A percentile compares a stretch with the other conserved stretches of the same genome.
phyloP scores from a whole-genome alignment of 2,329 filamentous ascomycete genomes.

The Ophiostoma sp. region DNA sequence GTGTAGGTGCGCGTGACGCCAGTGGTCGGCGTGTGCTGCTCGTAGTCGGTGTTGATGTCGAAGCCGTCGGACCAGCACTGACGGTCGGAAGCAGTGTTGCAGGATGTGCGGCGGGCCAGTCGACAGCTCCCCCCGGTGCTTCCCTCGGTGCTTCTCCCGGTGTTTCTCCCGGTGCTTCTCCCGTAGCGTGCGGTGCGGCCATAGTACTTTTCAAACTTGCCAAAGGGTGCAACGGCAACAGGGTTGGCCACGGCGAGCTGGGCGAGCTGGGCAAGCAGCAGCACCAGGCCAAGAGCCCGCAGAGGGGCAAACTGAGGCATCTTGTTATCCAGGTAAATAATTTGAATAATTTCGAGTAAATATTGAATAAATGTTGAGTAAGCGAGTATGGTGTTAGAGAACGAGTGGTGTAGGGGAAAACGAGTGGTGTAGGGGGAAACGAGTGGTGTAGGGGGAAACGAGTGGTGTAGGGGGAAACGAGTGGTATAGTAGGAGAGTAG shows the following conservation, averaged over 20 bases:
- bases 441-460: background rate
- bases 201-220: background rate
- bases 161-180: background rate
- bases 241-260: background rate
- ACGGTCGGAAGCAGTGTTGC: slow-evolving; percentile 25
- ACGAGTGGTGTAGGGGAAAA: background rate
- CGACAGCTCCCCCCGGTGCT: background rate
- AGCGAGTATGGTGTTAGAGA: background rate
- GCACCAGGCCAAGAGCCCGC: background rate
- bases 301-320: background rate
- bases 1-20: slow-evolving; percentile 26
- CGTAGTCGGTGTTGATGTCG: slow-evolving; percentile 28
- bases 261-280: slow-evolving; percentile 8
- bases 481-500: background rate
- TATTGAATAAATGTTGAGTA: background rate
- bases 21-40: slow-evolving; percentile 24
- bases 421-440: background rate
- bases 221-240: background rate
- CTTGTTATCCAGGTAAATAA: background rate
- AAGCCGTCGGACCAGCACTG: slow-evolving; percentile 27
- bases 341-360: background rate
- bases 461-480: background rate
- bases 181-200: background rate
- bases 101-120: slow-evolving; percentile 13
- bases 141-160: background rate